Percentiles rank a stretch among this genome's conserved stretches.
phyloP scores from a whole-genome alignment of 768 basidiomycete genomes.

The Pleurotus platypus region DNA sequence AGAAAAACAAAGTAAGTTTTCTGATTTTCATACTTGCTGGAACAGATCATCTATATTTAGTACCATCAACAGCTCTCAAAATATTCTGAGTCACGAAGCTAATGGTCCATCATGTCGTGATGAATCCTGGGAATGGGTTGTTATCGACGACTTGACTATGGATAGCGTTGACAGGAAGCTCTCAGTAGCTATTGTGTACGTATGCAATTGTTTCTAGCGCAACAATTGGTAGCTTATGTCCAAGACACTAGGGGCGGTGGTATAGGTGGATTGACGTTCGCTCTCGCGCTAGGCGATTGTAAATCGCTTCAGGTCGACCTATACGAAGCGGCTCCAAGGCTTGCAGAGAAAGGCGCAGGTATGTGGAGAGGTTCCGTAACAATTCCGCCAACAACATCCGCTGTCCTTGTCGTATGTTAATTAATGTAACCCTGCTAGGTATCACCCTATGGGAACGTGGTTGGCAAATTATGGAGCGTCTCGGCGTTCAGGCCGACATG shows the following conservation, averaged over 20 bases:
- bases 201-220: not conserved
- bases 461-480: slow-evolving; percentile 22
- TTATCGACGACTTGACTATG: not conserved
- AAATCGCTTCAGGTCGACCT: slow-evolving; percentile 31
- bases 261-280: slow-evolving; percentile 25
- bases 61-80: not conserved
- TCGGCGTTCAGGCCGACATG: slow-evolving; percentile 16
- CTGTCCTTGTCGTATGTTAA: not conserved
- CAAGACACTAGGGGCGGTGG: slow-evolving; percentile 22
- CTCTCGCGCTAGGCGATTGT: slow-evolving; percentile 20
- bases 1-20: too few relatives aligned
- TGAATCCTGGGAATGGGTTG: not conserved
- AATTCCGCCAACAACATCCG: not conserved
- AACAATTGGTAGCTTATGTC: slow-evolving; percentile 2
- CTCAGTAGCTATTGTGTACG: slow-evolving; percentile 14
- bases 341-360: slow-evolving; percentile 37
- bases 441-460: slow-evolving; percentile 27
- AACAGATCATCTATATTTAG: slow-evolving; percentile 1
- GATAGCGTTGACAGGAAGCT: not conserved
- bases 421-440: slow-evolving; percentile 18
- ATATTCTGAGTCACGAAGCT: not conserved
- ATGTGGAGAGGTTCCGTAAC: slow-evolving; percentile 9
- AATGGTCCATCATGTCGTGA: not conserved
- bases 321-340: slow-evolving; percentile 34
- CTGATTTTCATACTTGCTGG: too few relatives aligned